Percentiles rank a stretch among this genome's conserved stretches.
These are phyloP conservation scores for Leccinum boreale DNA, from an alignment of 768 basidiomycete genomes.

Conservation along the genomic window DNA sequence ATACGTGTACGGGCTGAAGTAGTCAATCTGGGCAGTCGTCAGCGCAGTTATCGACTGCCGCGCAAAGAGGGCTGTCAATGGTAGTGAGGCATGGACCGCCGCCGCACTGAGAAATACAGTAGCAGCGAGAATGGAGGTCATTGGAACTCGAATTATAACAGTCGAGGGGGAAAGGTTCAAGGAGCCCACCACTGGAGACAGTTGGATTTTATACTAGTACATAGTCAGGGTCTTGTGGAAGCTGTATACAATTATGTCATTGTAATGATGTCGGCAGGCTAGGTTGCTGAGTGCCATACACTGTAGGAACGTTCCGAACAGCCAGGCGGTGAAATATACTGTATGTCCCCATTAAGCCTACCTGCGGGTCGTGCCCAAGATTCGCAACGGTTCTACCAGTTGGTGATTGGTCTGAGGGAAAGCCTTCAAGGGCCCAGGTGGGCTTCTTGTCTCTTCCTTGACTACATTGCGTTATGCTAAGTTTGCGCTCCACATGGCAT, in stretches of 20 bases:
- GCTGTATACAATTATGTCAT: not conserved
- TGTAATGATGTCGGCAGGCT: not conserved
- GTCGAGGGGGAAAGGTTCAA: not conserved
- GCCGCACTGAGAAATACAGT: slow-evolving; percentile 14
- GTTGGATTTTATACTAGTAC: not conserved
- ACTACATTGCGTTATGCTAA: too few relatives aligned
- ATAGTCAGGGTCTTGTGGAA: too few relatives aligned
- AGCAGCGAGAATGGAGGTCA: slow-evolving; percentile 17
- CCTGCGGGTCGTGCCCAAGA: too few relatives aligned
- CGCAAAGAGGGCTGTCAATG: slow-evolving; percentile 21
- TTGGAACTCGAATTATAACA: not conserved
- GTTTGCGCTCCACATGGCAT: not conserved
- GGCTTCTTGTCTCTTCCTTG: not conserved
- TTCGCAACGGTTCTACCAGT: too few relatives aligned
- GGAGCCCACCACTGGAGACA: not conserved
- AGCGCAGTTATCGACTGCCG: slow-evolving; percentile 40
- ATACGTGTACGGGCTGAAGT: slow-evolving; percentile 46
- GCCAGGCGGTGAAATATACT: not conserved
- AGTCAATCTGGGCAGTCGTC: slow-evolving; percentile 37
- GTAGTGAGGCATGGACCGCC: slow-evolving; percentile 13
- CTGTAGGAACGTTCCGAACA: too few relatives aligned
- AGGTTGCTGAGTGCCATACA: too few relatives aligned
- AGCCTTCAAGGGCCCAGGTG: too few relatives aligned
- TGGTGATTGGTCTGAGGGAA: too few relatives aligned
- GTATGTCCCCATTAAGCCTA: too few relatives aligned